Evolutionary conservation across 2,329 filamentous ascomycete genomes (phyloP), one percentile per base, ranked within the genome.

Genomic region (Rutstroemia sp.): DNA sequence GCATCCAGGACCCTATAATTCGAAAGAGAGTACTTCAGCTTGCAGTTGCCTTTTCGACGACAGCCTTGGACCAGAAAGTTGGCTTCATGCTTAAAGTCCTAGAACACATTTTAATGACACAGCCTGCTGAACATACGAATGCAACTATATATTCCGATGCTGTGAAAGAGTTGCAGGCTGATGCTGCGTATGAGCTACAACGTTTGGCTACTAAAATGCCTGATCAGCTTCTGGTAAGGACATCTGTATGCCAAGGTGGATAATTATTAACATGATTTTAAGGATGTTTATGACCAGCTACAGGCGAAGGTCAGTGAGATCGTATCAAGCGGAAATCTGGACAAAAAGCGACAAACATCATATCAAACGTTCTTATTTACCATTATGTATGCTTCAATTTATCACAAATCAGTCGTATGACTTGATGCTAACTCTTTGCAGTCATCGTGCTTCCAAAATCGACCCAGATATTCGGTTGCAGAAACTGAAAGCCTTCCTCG

Each of bases 321-420:
- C 75, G 80, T 88, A 68, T 78, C 83, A 60, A 82, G 88, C 49
- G 83, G 87, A 30, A 79, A 81, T 54, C 74, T 88, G 30, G 92
- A 96, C 66, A 87, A 92, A 65, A 90, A 92, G 67, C 82, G 92
- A 34, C 84, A 89, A 57, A 86, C 94, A 67, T 90, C 92, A 1
- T 92, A 95, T 66, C 88, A 85, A 64, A 92, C 91, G 9, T 92
- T 97, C 61, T 77, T 97, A 0, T 95, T 99, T 70, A 94, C 95
- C 58, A 94, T 99, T 60, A 86, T 94, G 82, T 87, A 74, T 68
- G 77, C 70, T 42, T 12, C 4, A 7, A 5, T 19, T 44, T 6
- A 49, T 37, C 37, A 16, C 37, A 10, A 45, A 18, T 27, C 1
- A 10, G 52, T n/a, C 3, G 23, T 23, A n/a, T 46, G 2, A 23